Percentiles rank a stretch among this genome's conserved stretches.
These are phyloP conservation scores for Lasiosphaeria ovina DNA, from an alignment of 495 filamentous ascomycete genomes.

Conservation along the genomic window DNA sequence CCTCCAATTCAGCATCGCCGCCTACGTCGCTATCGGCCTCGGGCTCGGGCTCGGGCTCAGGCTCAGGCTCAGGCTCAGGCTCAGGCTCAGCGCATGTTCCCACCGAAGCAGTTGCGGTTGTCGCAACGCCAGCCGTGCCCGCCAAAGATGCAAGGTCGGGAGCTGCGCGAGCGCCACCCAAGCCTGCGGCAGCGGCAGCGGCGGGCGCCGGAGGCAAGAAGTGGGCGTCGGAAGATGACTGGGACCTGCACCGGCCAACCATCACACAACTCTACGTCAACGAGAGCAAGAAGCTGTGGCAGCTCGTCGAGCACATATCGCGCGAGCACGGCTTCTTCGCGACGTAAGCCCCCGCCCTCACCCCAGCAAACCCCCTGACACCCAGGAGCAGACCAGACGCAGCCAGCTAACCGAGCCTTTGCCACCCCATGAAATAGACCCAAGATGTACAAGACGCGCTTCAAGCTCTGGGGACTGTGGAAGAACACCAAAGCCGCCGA, in stretches of 20 bases:
- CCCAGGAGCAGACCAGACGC: background rate
- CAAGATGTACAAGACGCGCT: conserved; percentile 22
- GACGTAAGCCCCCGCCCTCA: no score
- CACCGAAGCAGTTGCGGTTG: no score
- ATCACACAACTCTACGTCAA: conserved; percentile 16
- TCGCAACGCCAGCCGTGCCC: no score
- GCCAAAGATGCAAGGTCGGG: no score
- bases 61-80: no score
- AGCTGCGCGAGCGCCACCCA: background rate
- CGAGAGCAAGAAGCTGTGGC: conserved; percentile 16
- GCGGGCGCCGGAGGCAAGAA: conserved; percentile 4
- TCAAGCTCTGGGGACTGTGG: conserved; percentile 17
- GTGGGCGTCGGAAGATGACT: conserved; percentile 16
- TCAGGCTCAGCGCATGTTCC: no score
- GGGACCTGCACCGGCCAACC: conserved; percentile 10
- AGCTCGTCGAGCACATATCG: conserved; percentile 16
- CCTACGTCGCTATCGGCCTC: no score
- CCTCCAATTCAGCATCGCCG: no score
- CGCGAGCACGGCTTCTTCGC: conserved; percentile 16
- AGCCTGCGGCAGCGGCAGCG: background rate
- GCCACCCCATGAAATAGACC: background rate
- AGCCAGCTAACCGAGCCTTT: no score
- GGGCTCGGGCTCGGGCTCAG: no score
- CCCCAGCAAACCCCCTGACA: background rate
- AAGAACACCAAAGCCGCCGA: conserved; percentile 19